These are phyloP conservation scores for Metschnikowia picachoensis DNA, from an alignment of 805 yeast genomes.

Conservation along the genomic window DNA sequence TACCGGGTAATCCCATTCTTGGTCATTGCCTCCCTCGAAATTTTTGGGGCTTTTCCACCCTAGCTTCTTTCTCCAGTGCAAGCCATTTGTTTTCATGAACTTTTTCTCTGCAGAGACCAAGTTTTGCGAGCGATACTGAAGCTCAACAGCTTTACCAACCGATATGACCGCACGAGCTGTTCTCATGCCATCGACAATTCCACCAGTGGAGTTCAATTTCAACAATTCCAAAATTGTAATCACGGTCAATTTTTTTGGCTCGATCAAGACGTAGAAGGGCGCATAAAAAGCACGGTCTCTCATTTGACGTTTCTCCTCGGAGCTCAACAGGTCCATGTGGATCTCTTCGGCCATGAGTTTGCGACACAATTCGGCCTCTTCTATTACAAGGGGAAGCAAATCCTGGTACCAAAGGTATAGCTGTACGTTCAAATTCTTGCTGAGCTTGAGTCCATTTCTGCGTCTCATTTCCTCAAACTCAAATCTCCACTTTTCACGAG, in stretches of 20 bases:
- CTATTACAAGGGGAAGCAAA: conserved; percentile 64
- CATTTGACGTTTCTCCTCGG: conserved; percentile 22
- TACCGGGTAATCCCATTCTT: conserved; percentile 25
- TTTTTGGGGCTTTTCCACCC: conserved; percentile 15
- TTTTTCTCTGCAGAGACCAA: conserved; percentile 55
- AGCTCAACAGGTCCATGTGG: background rate
- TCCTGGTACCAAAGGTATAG: conserved; percentile 82
- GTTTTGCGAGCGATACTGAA: conserved; percentile 74
- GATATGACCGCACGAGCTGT: conserved; percentile 77
- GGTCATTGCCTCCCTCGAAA: conserved; percentile 7
- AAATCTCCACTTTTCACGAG: conserved; percentile 84
- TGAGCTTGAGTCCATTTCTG: conserved; percentile 53
- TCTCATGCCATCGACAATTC: conserved; percentile 75
- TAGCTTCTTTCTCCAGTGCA: conserved; percentile 46
- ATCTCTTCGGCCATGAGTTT: conserved; percentile 34
- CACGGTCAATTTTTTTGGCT: conserved; percentile 77
- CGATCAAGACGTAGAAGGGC: conserved; percentile 68
- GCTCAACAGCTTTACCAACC: conserved; percentile 80
- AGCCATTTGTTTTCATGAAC: conserved; percentile 45
- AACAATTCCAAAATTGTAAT: conserved; percentile 80
- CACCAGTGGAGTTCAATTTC: conserved; percentile 70
- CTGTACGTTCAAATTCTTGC: conserved; percentile 63
- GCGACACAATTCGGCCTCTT: conserved; percentile 59
- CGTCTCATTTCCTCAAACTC: conserved; percentile 64
- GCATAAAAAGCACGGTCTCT: conserved; percentile 59